Percentiles rank a stretch among this genome's conserved stretches.
phyloP scores from a whole-genome alignment of 768 basidiomycete species.

The Amanita phalloides region DNA sequence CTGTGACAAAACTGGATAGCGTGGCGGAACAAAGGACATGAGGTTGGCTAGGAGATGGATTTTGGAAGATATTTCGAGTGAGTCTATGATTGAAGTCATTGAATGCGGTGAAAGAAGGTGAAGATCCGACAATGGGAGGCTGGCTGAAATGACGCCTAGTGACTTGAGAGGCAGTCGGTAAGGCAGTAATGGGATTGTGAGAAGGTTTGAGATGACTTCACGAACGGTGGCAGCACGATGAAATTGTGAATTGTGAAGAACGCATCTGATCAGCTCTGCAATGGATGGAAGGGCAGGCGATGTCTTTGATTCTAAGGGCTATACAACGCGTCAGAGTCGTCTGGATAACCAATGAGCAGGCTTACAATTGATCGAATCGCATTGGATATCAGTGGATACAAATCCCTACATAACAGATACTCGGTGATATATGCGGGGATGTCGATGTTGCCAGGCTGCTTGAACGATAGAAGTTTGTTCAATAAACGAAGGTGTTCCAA shows the following conservation, averaged over 20 bases:
- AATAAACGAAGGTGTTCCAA: constrained; percentile 40
- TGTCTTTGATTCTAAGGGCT: constrained; percentile 52
- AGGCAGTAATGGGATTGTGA: constrained; percentile 70
- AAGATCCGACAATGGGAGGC: constrained; percentile 42
- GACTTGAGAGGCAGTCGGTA: constrained; percentile 56
- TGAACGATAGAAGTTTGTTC: constrained; percentile 30
- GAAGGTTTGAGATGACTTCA: constrained; percentile 39
- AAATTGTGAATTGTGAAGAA: constrained; percentile 20
- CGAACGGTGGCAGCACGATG: constrained; percentile 23
- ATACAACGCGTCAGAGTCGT: constrained; percentile 1
- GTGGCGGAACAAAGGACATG: constrained; percentile 49
- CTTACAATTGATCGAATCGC: constrained; percentile 43
- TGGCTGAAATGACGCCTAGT: constrained; percentile 53
- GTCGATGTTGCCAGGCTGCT: constrained; percentile 8
- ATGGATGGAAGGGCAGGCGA: constrained; percentile 8
- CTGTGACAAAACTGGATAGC: constrained; percentile 39
- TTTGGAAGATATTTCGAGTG: constrained; percentile 20
- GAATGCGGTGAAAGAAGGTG: constrained; percentile 16
- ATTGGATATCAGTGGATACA: constrained; percentile 31
- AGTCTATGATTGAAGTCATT: constrained; percentile 9
- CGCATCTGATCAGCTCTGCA: constrained; percentile 28
- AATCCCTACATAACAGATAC: constrained; percentile 36
- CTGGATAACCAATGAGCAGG: constrained; percentile 3
- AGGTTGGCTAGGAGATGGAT: constrained; percentile 69
- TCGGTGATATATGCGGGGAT: constrained; percentile 21